A percentile compares a stretch with the other conserved stretches of the same genome.
These are phyloP conservation scores for Ampelocalamus luodianensis DNA, from an alignment of 176 grass and related monocot species.

Conservation along the genomic window DNA sequence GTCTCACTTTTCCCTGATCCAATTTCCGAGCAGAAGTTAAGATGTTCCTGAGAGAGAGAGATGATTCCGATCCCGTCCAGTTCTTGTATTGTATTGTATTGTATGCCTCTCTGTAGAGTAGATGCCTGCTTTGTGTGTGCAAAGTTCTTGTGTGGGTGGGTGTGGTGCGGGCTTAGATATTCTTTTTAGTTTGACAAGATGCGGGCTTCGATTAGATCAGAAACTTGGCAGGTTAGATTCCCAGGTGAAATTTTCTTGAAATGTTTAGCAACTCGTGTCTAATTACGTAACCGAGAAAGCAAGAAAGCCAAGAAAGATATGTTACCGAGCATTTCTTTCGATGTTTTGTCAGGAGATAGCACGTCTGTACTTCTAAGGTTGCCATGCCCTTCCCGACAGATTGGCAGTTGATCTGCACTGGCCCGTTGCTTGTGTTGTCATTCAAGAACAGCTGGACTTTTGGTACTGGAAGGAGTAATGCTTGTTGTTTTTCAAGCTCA, in stretches of 20 bases:
- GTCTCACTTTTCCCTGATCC: not conserved
- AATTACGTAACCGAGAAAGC: not conserved
- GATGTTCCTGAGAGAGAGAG: not conserved
- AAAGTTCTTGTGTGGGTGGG: not conserved
- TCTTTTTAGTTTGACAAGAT: not conserved
- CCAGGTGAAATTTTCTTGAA: not conserved
- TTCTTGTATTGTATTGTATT: not conserved
- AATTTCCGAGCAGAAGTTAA: not conserved
- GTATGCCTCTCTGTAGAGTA: not conserved
- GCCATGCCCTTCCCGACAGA: not conserved
- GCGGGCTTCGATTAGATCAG: not conserved
- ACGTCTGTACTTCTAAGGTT: conserved; percentile 15
- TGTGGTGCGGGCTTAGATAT: not conserved
- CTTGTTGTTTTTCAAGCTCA: not conserved
- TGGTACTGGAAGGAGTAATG: not conserved
- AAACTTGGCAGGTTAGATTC: not conserved
- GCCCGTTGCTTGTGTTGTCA: not conserved
- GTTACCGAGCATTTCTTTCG: not conserved
- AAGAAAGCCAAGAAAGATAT: not conserved
- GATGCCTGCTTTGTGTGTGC: not conserved
- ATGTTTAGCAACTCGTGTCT: not conserved
- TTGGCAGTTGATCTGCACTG: not conserved
- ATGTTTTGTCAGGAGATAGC: not conserved
- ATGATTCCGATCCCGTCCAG: not conserved
- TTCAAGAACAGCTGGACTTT: not conserved